phyloP scores from a whole-genome alignment of 164 flowering plant species.

The Saururus chinensis region DNA sequence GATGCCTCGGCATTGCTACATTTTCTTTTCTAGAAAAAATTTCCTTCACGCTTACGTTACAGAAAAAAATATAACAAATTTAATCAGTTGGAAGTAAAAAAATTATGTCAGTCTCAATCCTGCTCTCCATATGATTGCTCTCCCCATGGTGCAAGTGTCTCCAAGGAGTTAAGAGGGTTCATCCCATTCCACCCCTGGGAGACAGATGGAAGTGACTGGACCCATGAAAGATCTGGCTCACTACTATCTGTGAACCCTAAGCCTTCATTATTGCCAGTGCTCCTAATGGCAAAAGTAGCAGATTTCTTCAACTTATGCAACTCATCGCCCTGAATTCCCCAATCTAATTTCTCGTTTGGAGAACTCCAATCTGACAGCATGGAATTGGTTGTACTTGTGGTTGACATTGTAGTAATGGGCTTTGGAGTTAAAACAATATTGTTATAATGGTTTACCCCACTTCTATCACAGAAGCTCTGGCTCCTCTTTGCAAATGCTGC shows the following conservation, averaged over 20 bases:
- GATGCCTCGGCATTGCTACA: too few species aligned
- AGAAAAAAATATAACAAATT: too few species aligned
- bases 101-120: background rate
- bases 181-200: constrained; percentile 13
- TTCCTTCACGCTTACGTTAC: too few species aligned
- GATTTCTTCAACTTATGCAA: constrained; percentile 67
- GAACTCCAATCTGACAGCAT: constrained; percentile 70
- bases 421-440: constrained; percentile 2
- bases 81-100: too few species aligned
- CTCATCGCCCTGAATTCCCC: constrained; percentile 82
- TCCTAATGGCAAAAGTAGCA: constrained; percentile 63
- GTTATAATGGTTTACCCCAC: constrained; percentile 21
- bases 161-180: background rate
- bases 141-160: background rate
- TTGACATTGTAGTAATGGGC: background rate
- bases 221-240: constrained; percentile 94
- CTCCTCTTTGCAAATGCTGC: constrained; percentile 70
- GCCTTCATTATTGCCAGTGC: constrained; percentile 5
- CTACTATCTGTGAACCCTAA: constrained; percentile 4
- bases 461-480: constrained; percentile 77
- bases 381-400: constrained; percentile 2
- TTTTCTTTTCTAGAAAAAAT: too few species aligned
- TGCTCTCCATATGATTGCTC: background rate
- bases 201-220: constrained; percentile 72
- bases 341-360: constrained; percentile 71